Conservation (phyloP, 768 basidiomycete genomes). For the Collybia nuda region DNA sequence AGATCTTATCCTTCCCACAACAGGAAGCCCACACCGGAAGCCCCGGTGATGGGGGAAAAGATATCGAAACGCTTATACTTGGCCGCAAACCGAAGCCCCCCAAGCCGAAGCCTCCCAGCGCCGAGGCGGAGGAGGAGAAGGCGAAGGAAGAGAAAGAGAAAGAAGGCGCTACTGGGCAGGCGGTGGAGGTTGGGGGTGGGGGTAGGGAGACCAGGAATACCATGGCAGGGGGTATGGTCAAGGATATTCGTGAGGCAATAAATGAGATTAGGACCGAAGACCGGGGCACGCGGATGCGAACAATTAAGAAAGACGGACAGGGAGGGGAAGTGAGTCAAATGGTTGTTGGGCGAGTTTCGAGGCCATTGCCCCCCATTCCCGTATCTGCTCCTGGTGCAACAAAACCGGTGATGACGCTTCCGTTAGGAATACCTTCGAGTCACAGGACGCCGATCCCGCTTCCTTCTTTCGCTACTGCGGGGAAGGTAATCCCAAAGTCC, state of each 20-base stretch:
- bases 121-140: background rate
- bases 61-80: background rate
- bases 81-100: background rate
- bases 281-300: background rate
- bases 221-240: background rate
- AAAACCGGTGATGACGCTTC: constrained; percentile 3
- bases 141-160: too few relatives aligned
- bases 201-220: background rate
- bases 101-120: constrained; percentile 1
- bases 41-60: background rate
- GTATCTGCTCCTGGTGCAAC: background rate
- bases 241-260: background rate
- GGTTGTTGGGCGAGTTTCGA: background rate
- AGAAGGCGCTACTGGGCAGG: background rate
- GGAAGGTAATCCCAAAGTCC: background rate
- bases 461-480: constrained; percentile 40
- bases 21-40: constrained; percentile 1
- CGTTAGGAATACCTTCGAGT: constrained; percentile 4
- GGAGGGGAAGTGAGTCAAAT: too few relatives aligned
- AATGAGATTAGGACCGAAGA: background rate
- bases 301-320: too few relatives aligned
- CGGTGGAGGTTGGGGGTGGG: background rate
- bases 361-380: background rate
- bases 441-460: constrained; percentile 28
- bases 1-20: constrained; percentile 5